Evolutionary conservation across 805 yeast species (phyloP), one percentile per base, ranked within the genome.

Genomic region (Starmera pachycereana): DNA sequence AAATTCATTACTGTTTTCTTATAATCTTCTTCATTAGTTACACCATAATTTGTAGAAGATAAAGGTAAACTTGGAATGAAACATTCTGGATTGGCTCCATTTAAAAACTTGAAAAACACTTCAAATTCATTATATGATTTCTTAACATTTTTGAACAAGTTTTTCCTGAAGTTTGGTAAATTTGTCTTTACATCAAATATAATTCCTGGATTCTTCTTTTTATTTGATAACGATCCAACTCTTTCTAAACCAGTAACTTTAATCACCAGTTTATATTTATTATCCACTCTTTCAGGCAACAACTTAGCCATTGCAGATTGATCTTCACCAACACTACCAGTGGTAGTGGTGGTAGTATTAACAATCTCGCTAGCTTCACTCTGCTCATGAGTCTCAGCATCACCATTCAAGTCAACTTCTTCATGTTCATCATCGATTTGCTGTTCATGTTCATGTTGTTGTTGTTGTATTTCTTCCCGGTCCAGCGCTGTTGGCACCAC

Each of bases 11-110:
- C 62, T 33, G 86, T 66, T 40, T 76, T 74, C 39, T 66, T 65
- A 37, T 69, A 70, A 52, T 86, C 95, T 46, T 90, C 97, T 27
- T 82, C 82, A 35, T 89, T 84, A 39, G 84, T 84, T n/a, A 77
- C 66, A 22, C 95, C 95, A 53, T 78, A 89, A 14, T 88, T 72
- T 1, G 95, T 82, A 7, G 67, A 71, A 1, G 92, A 67, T 16
- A 68, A 64, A 0, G 97, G 97, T 33, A 92, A 66, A 6, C 94
- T 78, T 0, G 97, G 97, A 4, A 92, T 88, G 61, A 90, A 88
- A 41, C 92, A 89, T 58, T 92, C 97, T 29, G 90, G 80, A 52
- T 88, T 82, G 32, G 94, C 84, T 16, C 79, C 78, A 41, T 78
- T 77, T 46, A 92, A 63, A 55, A 83, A 90, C 48, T 76, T 77